Percentiles rank a stretch among this genome's conserved stretches.
Conservation (phyloP, 139 green algal genomes). For the Chlamydomonas sp. region DNA sequence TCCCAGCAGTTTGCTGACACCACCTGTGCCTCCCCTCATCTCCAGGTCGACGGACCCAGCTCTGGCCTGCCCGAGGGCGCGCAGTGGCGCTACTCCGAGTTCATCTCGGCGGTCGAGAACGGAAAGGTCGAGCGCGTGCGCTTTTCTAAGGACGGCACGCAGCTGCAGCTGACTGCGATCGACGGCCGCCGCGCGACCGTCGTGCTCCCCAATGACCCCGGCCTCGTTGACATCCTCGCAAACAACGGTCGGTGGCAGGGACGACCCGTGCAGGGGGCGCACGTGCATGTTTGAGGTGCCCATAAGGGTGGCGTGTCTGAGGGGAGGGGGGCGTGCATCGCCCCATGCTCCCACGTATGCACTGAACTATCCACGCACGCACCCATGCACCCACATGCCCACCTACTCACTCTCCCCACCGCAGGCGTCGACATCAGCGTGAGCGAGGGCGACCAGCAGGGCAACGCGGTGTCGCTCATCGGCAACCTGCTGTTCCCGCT, state of each 20-base stretch:
- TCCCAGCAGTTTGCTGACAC: too few species aligned
- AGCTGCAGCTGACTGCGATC: constrained; percentile 72
- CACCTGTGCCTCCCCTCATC: constrained; percentile 25
- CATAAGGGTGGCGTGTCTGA: too few species aligned
- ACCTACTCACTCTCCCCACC: too few species aligned
- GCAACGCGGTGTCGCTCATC: constrained; percentile 89
- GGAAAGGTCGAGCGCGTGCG: constrained; percentile 97
- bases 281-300: too few species aligned
- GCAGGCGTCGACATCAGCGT: constrained; percentile 79
- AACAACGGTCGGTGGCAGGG: too few species aligned
- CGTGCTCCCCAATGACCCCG: constrained; percentile 75
- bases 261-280: too few species aligned
- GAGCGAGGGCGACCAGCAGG: constrained; percentile 66
- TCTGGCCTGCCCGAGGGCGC: constrained; percentile 93
- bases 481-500: constrained; percentile 99
- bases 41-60: constrained; percentile 33
- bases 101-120: constrained; percentile 85
- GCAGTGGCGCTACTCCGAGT: constrained; percentile 89
- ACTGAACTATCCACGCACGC: too few species aligned
- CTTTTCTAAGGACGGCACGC: constrained; percentile 93
- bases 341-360: too few species aligned
- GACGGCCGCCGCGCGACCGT: constrained; percentile 69
- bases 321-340: too few species aligned
- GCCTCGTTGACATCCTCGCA: constrained; percentile 76
- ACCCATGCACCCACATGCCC: too few species aligned